A percentile compares a stretch with the other conserved stretches of the same genome.
These are phyloP conservation scores for Fennellomyces sp. DNA, from an alignment of 371 early-diverging fungal genomes.

Conservation along the genomic window DNA sequence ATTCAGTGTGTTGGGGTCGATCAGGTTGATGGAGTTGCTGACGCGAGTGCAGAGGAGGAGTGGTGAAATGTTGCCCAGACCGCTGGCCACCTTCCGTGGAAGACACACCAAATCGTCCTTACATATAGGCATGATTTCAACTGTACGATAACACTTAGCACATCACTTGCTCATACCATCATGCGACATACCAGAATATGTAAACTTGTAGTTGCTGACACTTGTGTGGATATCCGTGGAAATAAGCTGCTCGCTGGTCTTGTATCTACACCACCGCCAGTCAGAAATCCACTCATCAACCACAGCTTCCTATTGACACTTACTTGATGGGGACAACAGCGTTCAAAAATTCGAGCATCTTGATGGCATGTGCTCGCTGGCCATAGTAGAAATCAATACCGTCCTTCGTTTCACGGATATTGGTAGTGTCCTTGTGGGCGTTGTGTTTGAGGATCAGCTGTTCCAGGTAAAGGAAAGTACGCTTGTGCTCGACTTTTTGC, in stretches of 20 bases:
- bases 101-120: slow-evolving; percentile 97
- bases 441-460: slow-evolving; percentile 98
- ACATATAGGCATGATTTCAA: slow-evolving; percentile 97
- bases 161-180: not conserved
- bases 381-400: slow-evolving; percentile 99
- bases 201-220: slow-evolving; percentile 96
- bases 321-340: slow-evolving; percentile 84
- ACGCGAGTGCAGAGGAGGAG: slow-evolving; percentile 86
- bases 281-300: too few relatives aligned
- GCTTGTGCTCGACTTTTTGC: slow-evolving; percentile 97
- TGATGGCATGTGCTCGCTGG: slow-evolving; percentile 89
- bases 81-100: slow-evolving; percentile 82
- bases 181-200: slow-evolving; percentile 50
- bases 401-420: slow-evolving; percentile 97
- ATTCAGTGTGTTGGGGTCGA: slow-evolving; percentile 85
- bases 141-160: slow-evolving; percentile 43
- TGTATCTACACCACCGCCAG: slow-evolving; percentile 60
- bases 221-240: slow-evolving; percentile 95
- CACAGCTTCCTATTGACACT: slow-evolving; percentile 9
- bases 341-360: slow-evolving; percentile 95
- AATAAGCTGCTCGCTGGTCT: slow-evolving; percentile 95
- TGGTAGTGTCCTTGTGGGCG: slow-evolving; percentile 95
- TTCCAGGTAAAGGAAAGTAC: slow-evolving; percentile 98
- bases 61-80: slow-evolving; percentile 84
- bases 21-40: slow-evolving; percentile 80